Evolutionary conservation across 306 rosid genomes (phyloP).

Genomic region (Trifolium dubium): DNA sequence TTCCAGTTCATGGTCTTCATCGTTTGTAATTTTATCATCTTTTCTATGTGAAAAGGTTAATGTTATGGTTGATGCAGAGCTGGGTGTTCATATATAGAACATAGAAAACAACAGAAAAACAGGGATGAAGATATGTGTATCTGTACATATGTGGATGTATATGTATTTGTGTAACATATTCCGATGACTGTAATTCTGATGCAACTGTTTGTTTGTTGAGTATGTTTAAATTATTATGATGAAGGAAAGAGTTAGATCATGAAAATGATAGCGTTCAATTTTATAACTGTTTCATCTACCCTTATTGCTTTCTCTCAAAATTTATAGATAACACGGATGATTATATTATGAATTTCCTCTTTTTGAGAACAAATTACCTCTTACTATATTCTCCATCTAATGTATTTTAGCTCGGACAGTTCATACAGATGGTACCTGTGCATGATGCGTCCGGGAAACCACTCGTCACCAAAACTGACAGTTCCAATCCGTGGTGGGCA

Average conservation of each 20-base stretch:
- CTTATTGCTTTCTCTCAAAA: background rate
- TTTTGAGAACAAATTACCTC: background rate
- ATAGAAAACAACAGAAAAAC: background rate
- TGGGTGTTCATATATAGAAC: slow-evolving; percentile 15
- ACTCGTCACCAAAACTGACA: slow-evolving; percentile 66
- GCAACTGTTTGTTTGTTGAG: background rate
- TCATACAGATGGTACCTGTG: slow-evolving; percentile 64
- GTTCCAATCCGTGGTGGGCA: slow-evolving; percentile 91
- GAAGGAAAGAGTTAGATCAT: background rate
- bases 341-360: background rate
- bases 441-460: slow-evolving; percentile 63
- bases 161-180: background rate
- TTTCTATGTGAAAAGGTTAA: slow-evolving; percentile 31
- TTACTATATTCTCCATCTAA: slow-evolving; percentile 39
- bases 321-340: background rate
- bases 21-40: background rate
- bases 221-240: background rate
- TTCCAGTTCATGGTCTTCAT: background rate
- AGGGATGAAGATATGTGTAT: slow-evolving; percentile 18
- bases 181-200: background rate
- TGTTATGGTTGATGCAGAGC: slow-evolving; percentile 3
- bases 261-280: background rate
- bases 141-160: background rate
- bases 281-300: background rate
- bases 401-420: slow-evolving; percentile 61